These are phyloP conservation scores for Cyclotella atomus DNA, from an alignment of 108 stramenopile genomes.

Conservation along the genomic window DNA sequence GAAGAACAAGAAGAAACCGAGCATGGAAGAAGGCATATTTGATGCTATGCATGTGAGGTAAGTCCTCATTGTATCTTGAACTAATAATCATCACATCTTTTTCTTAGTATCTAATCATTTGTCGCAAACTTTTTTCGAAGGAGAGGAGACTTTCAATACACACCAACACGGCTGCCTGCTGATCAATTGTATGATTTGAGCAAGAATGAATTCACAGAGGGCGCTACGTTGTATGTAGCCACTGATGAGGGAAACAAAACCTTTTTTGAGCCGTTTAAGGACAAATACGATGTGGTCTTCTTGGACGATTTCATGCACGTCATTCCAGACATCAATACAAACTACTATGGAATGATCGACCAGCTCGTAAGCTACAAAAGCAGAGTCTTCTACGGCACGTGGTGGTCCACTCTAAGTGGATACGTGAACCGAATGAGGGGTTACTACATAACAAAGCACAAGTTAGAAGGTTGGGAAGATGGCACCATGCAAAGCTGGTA, in stretches of 20 bases:
- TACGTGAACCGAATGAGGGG: conserved; percentile 63
- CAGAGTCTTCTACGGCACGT: conserved; percentile 57
- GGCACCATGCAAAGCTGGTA: conserved; percentile 65
- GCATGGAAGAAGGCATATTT: conserved; percentile 59
- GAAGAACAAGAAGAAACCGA: conserved; percentile 31
- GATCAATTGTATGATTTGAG: conserved; percentile 52
- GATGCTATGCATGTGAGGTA: conserved; percentile 82
- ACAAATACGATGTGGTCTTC: conserved; percentile 50
- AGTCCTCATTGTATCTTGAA: not conserved
- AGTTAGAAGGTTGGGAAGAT: conserved; percentile 54
- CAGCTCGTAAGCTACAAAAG: conserved; percentile 55
- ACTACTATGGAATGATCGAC: conserved; percentile 71
- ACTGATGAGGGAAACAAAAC: conserved; percentile 57
- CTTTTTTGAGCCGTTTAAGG: conserved; percentile 67
- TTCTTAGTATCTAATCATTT: too few relatives aligned
- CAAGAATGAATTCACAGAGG: conserved; percentile 47
- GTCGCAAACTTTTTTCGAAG: too few relatives aligned
- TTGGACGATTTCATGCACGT: conserved; percentile 61
- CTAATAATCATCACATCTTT: not conserved
- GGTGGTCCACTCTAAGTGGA: conserved; percentile 58
- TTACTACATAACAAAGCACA: conserved; percentile 57
- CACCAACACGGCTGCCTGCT: conserved; percentile 49
- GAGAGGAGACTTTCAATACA: conserved; percentile 71
- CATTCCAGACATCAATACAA: conserved; percentile 72
- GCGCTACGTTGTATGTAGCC: conserved; percentile 61